Evolutionary conservation across 1,139 yeast species (phyloP).

Genomic region (Sugiyamaella sp.): DNA sequence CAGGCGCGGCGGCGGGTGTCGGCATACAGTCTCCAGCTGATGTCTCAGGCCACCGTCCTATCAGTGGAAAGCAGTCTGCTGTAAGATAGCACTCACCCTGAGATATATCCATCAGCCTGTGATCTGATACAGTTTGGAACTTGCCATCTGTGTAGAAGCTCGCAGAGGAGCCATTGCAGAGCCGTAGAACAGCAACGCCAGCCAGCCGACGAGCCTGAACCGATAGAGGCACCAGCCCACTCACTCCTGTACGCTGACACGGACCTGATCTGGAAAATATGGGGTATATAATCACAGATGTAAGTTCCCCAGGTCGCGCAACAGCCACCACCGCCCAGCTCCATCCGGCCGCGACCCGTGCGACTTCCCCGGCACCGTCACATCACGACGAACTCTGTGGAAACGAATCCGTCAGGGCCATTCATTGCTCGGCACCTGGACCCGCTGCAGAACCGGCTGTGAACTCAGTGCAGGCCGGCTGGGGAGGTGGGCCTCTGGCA

Average conservation of each 20-base stretch:
- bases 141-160: not conserved
- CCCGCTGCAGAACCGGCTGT: too few species aligned
- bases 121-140: not conserved
- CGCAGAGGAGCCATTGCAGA: not conserved
- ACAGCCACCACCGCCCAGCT: not conserved
- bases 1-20: slow-evolving; percentile 4
- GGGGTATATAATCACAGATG: slow-evolving; percentile 25
- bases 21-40: not conserved
- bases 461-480: too few species aligned
- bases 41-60: slow-evolving; percentile 7
- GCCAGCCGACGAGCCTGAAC: not conserved
- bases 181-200: not conserved
- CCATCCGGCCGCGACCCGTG: too few species aligned
- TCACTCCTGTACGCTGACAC: too few species aligned
- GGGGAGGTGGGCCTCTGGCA: too few species aligned
- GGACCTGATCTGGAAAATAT: slow-evolving; percentile 6
- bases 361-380: too few species aligned
- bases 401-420: too few species aligned
- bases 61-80: slow-evolving; percentile 6
- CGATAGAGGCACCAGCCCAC: too few species aligned
- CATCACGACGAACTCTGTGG: not conserved
- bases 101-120: not conserved
- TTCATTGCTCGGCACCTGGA: too few species aligned
- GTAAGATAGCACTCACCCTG: not conserved
- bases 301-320: slow-evolving; percentile 13